These are phyloP conservation scores for Nicotiana rustica DNA, from an alignment of 305 asterid species.

Conservation along the genomic window DNA sequence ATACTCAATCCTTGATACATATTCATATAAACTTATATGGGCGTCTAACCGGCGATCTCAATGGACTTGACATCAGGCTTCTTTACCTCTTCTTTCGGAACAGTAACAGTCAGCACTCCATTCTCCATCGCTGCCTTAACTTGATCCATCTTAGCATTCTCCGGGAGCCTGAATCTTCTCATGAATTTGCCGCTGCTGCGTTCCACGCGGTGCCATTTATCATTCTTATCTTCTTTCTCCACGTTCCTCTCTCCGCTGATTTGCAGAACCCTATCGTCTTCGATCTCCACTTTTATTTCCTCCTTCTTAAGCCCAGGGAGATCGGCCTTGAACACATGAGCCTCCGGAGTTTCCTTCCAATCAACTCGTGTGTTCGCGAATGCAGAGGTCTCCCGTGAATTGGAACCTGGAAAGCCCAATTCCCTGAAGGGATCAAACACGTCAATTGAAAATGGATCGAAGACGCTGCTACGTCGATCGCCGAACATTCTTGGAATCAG, in stretches of 20 bases:
- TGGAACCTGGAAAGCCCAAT: not conserved
- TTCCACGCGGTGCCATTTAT: too few species aligned
- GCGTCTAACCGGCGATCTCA: conserved; percentile 29
- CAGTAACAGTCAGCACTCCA: conserved; percentile 41
- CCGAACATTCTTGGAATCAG: conserved; percentile 42
- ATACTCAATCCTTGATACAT: too few species aligned
- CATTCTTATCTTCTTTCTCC: too few species aligned
- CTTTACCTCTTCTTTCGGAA: conserved; percentile 36
- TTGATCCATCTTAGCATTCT: conserved; percentile 35
- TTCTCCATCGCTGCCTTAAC: conserved; percentile 39
- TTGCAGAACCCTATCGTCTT: too few species aligned
- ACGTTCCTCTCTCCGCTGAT: too few species aligned
- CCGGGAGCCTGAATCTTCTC: conserved; percentile 46
- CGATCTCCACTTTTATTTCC: too few species aligned
- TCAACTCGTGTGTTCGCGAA: conserved; percentile 33
- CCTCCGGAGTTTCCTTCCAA: conserved; percentile 45
- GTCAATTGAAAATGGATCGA: conserved; percentile 44
- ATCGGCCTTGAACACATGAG: conserved; percentile 46
- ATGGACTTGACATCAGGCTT: conserved; percentile 38
- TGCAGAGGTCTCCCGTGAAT: conserved; percentile 32
- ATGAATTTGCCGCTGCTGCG: conserved; percentile 30
- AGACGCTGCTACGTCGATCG: conserved; percentile 36
- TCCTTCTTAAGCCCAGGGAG: conserved; percentile 35
- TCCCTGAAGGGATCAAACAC: conserved; percentile 36
- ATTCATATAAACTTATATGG: too few species aligned